phyloP scores from a whole-genome alignment of 495 filamentous ascomycete species.

The Penicillium mononematosum region DNA sequence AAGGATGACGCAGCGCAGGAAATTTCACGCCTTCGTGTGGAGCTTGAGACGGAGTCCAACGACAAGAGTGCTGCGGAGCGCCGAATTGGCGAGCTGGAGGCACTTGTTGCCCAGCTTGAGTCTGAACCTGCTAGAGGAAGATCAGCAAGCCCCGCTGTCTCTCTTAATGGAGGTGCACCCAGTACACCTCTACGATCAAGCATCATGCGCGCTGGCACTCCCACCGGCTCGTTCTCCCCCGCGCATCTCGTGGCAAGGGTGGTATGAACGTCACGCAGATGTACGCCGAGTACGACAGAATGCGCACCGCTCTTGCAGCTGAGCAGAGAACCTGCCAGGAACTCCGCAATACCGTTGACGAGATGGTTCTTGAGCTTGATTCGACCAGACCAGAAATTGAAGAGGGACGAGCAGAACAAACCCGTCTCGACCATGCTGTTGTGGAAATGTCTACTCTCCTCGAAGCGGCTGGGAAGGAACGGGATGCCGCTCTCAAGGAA shows the following conservation, averaged over 20 bases:
- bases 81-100: conserved; percentile 72
- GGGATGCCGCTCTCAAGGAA: conserved; percentile 56
- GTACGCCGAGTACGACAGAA: conserved; percentile 62
- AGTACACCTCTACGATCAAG: conserved; percentile 46
- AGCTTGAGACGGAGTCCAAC: conserved; percentile 74
- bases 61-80: conserved; percentile 69
- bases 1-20: conserved; percentile 80
- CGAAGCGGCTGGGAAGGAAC: conserved; percentile 54
- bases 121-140: conserved; percentile 39
- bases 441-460: conserved; percentile 73
- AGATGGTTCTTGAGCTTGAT: conserved; percentile 67
- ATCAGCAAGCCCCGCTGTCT: conserved; percentile 53
- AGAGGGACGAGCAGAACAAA: conserved; percentile 56
- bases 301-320: conserved; percentile 57
- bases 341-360: conserved; percentile 71
- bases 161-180: conserved; percentile 49
- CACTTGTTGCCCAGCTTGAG: conserved; percentile 66
- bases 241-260: conserved; percentile 54
- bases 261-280: conserved; percentile 65
- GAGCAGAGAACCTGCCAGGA: conserved; percentile 70
- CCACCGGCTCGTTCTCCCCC: conserved; percentile 55
- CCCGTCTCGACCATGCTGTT: conserved; percentile 60
- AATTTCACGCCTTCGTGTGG: conserved; percentile 72
- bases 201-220: conserved; percentile 34
- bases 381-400: conserved; percentile 60